Conservation (phyloP, 2,329 filamentous ascomycete genomes). For the Colletotrichum sp. region DNA sequence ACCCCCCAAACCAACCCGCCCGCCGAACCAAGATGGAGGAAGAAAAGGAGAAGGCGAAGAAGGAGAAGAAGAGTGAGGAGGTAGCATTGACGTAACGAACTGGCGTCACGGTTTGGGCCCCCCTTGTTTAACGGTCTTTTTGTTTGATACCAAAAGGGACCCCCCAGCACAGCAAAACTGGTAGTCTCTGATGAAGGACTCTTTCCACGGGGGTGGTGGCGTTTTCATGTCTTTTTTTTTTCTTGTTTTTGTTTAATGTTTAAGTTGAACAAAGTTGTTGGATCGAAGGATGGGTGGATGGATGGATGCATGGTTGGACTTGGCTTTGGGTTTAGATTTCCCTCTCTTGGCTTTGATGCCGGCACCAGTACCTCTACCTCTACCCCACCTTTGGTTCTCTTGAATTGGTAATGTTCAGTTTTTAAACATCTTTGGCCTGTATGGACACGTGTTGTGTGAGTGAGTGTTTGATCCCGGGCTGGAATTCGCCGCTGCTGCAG, state of each 20-base stretch:
- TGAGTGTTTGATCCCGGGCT: neutral
- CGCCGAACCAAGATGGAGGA: neutral
- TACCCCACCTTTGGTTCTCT: neutral
- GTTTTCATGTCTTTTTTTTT: neutral
- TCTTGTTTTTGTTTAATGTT: neutral
- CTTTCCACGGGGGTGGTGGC: neutral
- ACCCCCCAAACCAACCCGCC: neutral
- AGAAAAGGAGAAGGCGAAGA: neutral
- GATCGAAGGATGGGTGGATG: neutral
- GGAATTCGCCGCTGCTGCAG: neutral
- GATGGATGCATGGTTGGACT: neutral
- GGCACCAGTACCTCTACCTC: neutral
- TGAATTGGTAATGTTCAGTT: neutral
- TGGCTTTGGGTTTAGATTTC: neutral
- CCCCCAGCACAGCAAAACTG: neutral
- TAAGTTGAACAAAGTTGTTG: neutral
- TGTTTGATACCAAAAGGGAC: neutral
- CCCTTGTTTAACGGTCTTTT: conserved; percentile 6
- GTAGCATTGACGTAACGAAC: conserved; percentile 19
- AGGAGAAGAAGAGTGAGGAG: neutral
- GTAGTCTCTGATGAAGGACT: neutral
- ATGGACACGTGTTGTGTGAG: neutral
- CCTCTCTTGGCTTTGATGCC: neutral
- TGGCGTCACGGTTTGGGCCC: conserved; percentile 14
- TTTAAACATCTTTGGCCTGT: neutral